Conservation (phyloP, 1,139 yeast genomes). For the Yamadazyma oceani region DNA sequence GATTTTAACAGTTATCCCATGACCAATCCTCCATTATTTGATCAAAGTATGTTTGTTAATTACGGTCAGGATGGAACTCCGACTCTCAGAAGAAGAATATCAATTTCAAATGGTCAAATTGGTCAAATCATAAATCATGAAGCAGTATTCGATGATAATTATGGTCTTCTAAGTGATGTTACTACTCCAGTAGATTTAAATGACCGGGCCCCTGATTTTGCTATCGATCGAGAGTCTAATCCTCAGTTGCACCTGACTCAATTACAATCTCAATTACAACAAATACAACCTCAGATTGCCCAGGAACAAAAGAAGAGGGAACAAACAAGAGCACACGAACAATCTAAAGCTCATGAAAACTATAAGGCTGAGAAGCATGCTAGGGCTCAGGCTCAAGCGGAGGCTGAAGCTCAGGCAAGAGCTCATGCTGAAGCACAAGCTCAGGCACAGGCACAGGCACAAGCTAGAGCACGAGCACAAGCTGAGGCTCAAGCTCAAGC, state of each 20-base stretch:
- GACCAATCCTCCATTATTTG: constrained; percentile 66
- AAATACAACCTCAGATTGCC: no score
- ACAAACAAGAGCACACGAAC: constrained; percentile 16
- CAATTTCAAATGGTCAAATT: constrained; percentile 79
- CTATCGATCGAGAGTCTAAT: constrained; percentile 17
- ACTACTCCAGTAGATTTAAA: constrained; percentile 11
- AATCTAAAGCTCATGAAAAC: constrained; percentile 9
- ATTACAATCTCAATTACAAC: constrained; percentile 7
- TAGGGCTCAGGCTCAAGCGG: constrained; percentile 1
- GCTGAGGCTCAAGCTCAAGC: background rate
- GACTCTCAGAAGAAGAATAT: constrained; percentile 58
- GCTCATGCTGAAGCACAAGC: constrained; percentile 20
- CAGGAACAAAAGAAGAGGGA: no score
- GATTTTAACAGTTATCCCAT: constrained; percentile 54
- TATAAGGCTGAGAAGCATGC: background rate
- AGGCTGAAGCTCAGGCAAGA: constrained; percentile 2
- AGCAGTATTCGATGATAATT: constrained; percentile 34
- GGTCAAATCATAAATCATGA: constrained; percentile 61
- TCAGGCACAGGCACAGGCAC: constrained; percentile 15
- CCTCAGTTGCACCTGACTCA: constrained; percentile 1
- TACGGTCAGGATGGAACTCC: constrained; percentile 42
- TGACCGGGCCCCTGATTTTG: background rate
- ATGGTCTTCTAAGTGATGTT: constrained; percentile 12
- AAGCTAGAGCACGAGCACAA: constrained; percentile 19
- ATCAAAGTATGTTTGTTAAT: constrained; percentile 48